Percentiles rank a stretch among this genome's conserved stretches.
Conservation (phyloP, 108 stramenopile species). For the Stephanodiscus minutulus region DNA sequence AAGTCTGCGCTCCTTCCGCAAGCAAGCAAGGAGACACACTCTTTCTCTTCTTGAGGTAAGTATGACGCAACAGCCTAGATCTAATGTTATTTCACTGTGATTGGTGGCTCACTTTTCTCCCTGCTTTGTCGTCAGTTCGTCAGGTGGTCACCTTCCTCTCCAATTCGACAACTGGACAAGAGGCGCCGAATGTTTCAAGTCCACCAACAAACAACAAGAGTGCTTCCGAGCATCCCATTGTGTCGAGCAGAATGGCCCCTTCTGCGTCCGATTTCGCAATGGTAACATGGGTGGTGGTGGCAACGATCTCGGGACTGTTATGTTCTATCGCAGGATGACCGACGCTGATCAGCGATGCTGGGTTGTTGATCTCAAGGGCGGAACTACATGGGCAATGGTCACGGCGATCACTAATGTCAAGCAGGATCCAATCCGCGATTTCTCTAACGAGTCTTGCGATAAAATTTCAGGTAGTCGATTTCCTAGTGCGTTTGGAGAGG, state of each 20-base stretch:
- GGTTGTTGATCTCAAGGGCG: constrained; percentile 32
- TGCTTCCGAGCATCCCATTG: constrained; percentile 41
- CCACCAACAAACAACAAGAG: constrained; percentile 24
- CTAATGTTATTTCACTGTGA: not conserved
- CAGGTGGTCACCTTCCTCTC: constrained; percentile 37
- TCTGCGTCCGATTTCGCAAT: constrained; percentile 20
- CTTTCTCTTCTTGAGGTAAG: constrained; percentile 12
- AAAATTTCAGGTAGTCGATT: constrained; percentile 21
- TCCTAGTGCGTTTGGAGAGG: constrained; percentile 37
- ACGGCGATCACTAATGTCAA: constrained; percentile 40
- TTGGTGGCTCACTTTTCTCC: not conserved
- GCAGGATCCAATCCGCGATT: constrained; percentile 22
- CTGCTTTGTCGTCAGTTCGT: constrained; percentile 12
- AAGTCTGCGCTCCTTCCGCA: constrained; percentile 22
- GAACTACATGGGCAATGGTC: constrained; percentile 42
- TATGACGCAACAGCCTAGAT: not conserved
- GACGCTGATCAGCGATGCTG: constrained; percentile 35
- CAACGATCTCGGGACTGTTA: constrained; percentile 34
- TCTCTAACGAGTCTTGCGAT: constrained; percentile 35
- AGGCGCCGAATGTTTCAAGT: constrained; percentile 48
- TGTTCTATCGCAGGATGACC: constrained; percentile 39
- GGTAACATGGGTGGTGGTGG: not conserved
- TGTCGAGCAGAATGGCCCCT: constrained; percentile 29
- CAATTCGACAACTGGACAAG: constrained; percentile 24
- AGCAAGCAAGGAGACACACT: constrained; percentile 38